phyloP scores from a whole-genome alignment of 2,329 filamentous ascomycete genomes.

The Aspergillus caelatus region DNA sequence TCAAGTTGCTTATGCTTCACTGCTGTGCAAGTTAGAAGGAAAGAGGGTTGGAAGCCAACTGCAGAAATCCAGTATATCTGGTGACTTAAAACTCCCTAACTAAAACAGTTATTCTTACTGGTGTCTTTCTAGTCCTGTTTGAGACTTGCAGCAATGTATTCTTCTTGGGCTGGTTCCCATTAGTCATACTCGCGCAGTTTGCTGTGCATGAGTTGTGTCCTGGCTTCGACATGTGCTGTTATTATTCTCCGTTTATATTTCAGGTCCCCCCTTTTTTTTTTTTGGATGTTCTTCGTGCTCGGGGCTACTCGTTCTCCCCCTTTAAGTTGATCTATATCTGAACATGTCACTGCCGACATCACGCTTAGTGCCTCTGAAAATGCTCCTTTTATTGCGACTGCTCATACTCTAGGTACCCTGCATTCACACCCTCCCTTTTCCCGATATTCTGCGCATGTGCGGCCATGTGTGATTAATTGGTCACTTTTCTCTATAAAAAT shows the following conservation, averaged over 20 bases:
- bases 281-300: neutral
- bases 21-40: neutral
- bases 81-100: neutral
- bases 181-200: neutral
- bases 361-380: neutral
- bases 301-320: neutral
- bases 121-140: neutral
- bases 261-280: slow-evolving; percentile 10
- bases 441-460: neutral
- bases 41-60: neutral
- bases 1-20: neutral
- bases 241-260: slow-evolving; percentile 21
- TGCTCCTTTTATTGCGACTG: neutral
- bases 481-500: neutral
- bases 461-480: neutral
- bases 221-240: neutral
- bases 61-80: neutral
- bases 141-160: neutral
- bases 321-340: neutral
- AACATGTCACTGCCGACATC: neutral
- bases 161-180: neutral
- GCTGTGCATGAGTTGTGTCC: neutral
- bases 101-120: neutral
- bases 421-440: neutral
- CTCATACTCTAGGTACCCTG: neutral